Evolutionary conservation across 768 basidiomycete genomes (phyloP).

Genomic region (Suillus subluteus): DNA sequence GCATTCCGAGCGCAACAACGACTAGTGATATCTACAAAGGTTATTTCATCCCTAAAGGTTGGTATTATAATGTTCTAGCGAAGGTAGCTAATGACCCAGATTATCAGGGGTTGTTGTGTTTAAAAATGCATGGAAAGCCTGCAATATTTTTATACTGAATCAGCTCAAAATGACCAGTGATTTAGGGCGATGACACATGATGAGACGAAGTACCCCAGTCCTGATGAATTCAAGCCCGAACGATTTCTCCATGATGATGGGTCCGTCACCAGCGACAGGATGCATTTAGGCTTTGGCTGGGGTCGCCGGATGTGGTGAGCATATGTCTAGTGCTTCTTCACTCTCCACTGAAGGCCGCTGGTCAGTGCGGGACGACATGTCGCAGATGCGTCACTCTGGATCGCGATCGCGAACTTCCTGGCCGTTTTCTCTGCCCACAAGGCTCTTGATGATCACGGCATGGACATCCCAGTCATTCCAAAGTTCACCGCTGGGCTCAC

Average conservation of each 20-base stretch:
- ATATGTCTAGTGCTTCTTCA: neutral
- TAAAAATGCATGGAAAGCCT: neutral
- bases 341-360: neutral
- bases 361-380: neutral
- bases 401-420: neutral
- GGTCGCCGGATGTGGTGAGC: slow-evolving; percentile 1
- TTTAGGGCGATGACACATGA: neutral
- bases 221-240: neutral
- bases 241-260: neutral
- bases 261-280: neutral
- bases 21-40: neutral
- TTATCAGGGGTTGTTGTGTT: neutral
- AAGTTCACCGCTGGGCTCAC: neutral
- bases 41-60: neutral
- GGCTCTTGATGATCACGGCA: neutral
- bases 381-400: neutral
- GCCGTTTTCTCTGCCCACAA: neutral
- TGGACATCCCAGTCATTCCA: neutral
- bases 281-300: neutral
- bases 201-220: neutral
- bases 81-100: neutral
- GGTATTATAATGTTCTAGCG: neutral
- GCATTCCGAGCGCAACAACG: neutral
- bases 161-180: neutral
- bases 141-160: neutral